Evolutionary conservation across 163 green algal species (phyloP), one percentile per base, ranked within the genome.

Genomic region (Prototheca stagnorum): DNA sequence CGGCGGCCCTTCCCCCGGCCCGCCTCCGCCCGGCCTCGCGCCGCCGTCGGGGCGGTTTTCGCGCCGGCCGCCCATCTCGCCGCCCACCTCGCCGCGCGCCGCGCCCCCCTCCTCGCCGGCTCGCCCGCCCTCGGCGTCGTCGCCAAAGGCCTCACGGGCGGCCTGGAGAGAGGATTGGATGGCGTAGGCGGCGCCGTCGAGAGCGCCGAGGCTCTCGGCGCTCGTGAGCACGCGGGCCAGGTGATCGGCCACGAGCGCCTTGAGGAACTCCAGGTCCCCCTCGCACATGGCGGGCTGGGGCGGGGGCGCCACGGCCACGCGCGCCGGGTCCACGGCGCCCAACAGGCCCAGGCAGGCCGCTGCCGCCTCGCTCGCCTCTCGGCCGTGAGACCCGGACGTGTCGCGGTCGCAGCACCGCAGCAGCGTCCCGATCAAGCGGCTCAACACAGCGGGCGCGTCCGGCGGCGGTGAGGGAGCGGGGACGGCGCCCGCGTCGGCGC

Each of bases 201-300:
- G 74, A 19, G 76, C 53, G 15, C 76, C 64, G 19, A 88, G 67
- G 48, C 78, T 70, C 41, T 64, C 61, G 1, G 79, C 77, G 3
- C 73, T 80, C 33, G 78, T 67, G 47, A 95, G 75, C 35, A 94
- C 58, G 5, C 81, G 73, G 35, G 84, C 71, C 22, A 94, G 57
- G 49, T 92, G 79, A 4, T 62, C 28, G 17, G 42, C 49, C 39
- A 91, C 62, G 22, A 93, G 62, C 3, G 50, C 31, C 3, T 68
- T 28, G 19, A 69, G 42, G 45, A 90, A 61, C 25, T 59, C 42
- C 12, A 57, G 36, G 16, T 73, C 56, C 14, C 37, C 42, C 26
- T 36, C 26, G 24, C 25, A 49, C 34, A 79, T 54, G 31, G 55
- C 36, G 0, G 57, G 35, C 0, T 59, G 62, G 3, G 29, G 36